A percentile compares a stretch with the other conserved stretches of the same genome.
Evolutionary conservation across 1,139 yeast species (phyloP).

Genomic region (Blastobotrys malaysiensis): DNA sequence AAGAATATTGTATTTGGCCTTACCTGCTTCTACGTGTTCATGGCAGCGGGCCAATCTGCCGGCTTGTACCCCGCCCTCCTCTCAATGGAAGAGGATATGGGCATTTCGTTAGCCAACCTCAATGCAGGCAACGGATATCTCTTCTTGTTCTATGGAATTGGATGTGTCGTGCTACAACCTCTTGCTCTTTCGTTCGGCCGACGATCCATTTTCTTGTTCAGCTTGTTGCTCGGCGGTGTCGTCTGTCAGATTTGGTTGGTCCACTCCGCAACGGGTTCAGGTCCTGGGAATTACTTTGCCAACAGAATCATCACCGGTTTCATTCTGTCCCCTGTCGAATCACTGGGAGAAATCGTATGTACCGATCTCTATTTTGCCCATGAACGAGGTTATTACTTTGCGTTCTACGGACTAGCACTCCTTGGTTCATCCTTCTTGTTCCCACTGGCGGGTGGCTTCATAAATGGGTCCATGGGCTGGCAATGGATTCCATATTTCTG

Average conservation of each 20-base stretch:
- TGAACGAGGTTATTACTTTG: conserved; percentile 69
- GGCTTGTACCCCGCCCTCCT: conserved; percentile 43
- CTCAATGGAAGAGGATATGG: conserved; percentile 36
- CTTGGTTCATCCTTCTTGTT: conserved; percentile 74
- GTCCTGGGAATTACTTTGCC: conserved; percentile 34
- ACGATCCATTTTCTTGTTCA: conserved; percentile 44
- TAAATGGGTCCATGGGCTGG: conserved; percentile 52
- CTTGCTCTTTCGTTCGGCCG: conserved; percentile 50
- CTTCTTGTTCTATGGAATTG: conserved; percentile 45
- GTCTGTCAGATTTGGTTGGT: conserved; percentile 27
- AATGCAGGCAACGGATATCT: conserved; percentile 49
- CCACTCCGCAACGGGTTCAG: conserved; percentile 17
- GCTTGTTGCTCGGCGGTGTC: conserved; percentile 24
- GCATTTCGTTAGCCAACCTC: conserved; percentile 38
- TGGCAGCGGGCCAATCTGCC: conserved; percentile 44
- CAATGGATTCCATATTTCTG: conserved; percentile 82
- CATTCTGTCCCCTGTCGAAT: conserved; percentile 50
- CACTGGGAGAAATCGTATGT: conserved; percentile 44
- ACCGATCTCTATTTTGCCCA: conserved; percentile 54
- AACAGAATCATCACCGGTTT: conserved; percentile 43
- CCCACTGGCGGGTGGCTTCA: conserved; percentile 70
- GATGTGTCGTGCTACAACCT: conserved; percentile 47
- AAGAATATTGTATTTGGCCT: conserved; percentile 30
- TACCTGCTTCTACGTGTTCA: conserved; percentile 39
- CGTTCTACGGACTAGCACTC: conserved; percentile 69